A percentile compares a stretch with the other conserved stretches of the same genome.
phyloP scores from a whole-genome alignment of 1,139 yeast genomes.

The Hanseniaspora uvarum region DNA sequence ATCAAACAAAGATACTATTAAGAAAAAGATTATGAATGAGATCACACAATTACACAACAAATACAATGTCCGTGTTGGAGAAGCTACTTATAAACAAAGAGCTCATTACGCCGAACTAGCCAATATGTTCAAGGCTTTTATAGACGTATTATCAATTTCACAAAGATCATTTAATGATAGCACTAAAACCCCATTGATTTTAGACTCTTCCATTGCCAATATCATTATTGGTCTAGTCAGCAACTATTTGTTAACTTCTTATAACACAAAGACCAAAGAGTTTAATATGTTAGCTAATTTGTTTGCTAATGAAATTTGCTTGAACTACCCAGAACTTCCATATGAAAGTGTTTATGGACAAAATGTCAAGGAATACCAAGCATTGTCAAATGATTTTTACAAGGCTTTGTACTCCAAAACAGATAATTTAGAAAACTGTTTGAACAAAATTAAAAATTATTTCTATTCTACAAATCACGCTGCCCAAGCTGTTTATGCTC shows the following conservation, averaged over 20 bases:
- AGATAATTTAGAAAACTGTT: neutral
- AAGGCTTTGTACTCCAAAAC: conserved; percentile 8
- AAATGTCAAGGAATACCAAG: neutral
- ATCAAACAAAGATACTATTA: neutral
- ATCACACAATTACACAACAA: conserved; percentile 1
- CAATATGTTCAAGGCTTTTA: conserved; percentile 4
- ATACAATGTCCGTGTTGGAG: neutral
- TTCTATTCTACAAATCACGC: neutral
- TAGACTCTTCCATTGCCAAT: neutral
- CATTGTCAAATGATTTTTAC: conserved; percentile 2
- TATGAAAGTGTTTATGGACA: neutral
- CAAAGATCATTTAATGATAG: neutral
- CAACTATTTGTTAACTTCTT: neutral
- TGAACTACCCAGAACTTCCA: neutral
- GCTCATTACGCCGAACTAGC: neutral
- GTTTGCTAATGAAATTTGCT: neutral
- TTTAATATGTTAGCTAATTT: conserved; percentile 1
- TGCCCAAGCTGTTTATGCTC: conserved; percentile 9
- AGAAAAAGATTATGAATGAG: conserved; percentile 2
- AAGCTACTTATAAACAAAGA: conserved; percentile 5
- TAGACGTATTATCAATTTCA: neutral
- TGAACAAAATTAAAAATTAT: neutral
- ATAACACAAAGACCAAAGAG: neutral
- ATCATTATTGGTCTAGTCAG: neutral
- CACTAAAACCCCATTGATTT: neutral